A percentile compares a stretch with the other conserved stretches of the same genome.
These are phyloP conservation scores for Amphirosellinia nigrospora DNA, from an alignment of 495 filamentous ascomycete genomes.

Conservation along the genomic window DNA sequence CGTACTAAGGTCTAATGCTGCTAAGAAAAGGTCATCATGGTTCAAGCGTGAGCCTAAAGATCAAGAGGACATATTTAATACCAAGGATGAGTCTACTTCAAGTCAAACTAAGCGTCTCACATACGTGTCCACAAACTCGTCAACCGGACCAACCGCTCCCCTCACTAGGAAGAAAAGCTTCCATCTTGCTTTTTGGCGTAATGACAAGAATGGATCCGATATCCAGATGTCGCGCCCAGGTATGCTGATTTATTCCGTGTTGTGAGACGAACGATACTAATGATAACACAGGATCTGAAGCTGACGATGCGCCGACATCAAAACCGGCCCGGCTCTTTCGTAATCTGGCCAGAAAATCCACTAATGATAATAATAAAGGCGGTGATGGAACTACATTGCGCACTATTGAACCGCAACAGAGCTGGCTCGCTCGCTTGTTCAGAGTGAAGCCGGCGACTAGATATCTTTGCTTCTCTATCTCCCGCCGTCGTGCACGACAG, in stretches of 20 bases:
- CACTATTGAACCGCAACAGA: slow-evolving; percentile 67
- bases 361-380: slow-evolving; percentile 16
- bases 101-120: slow-evolving; percentile 21
- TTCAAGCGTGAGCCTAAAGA: slow-evolving; percentile 64
- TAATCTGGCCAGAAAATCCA: slow-evolving; percentile 14
- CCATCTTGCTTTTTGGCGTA: slow-evolving; percentile 54
- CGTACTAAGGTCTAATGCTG: slow-evolving; percentile 11
- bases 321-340: slow-evolving; percentile 26
- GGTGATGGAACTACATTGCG: slow-evolving; percentile 38
- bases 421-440: slow-evolving; percentile 87
- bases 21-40: slow-evolving; percentile 69
- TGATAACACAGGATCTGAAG: slow-evolving; percentile 23
- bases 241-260: slow-evolving; percentile 28
- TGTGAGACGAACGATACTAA: slow-evolving; percentile 19
- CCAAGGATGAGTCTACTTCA: slow-evolving; percentile 8
- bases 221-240: slow-evolving; percentile 44
- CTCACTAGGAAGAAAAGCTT: slow-evolving; percentile 56
- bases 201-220: slow-evolving; percentile 43
- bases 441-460: slow-evolving; percentile 82
- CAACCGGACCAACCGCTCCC: neutral
- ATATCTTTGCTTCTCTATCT: slow-evolving; percentile 73
- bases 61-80: slow-evolving; percentile 34
- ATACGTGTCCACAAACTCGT: slow-evolving; percentile 27
- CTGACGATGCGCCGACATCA: slow-evolving; percentile 15
- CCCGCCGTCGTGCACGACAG: slow-evolving; percentile 70